Conservation (phyloP, 139 green algal species). For the Desmodesmus armatus region DNA sequence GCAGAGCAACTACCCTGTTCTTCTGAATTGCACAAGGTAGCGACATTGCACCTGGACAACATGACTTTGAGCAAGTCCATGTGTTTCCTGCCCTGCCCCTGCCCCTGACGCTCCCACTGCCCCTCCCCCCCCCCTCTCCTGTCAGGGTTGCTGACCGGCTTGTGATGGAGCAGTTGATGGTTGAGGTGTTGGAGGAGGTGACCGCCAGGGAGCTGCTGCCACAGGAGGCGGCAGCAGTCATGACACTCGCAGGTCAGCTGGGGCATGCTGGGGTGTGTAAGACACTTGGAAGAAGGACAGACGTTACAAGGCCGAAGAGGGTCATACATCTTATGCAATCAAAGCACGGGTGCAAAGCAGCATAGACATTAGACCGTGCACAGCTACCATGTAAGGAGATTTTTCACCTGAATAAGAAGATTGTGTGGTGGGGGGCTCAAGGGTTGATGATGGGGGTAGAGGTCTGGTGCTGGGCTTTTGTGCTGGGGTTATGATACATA, state of each 20-base stretch:
- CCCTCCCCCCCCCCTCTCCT: no score
- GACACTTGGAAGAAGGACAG: no score
- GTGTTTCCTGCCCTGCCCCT: not conserved
- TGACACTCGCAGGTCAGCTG: constrained; percentile 27
- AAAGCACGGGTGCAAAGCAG: no score
- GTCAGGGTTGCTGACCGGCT: constrained; percentile 40
- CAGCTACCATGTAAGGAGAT: no score
- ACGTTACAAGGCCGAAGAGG: no score
- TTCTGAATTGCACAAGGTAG: not conserved
- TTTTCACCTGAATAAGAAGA: not conserved
- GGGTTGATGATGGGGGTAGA: not conserved
- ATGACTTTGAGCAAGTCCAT: not conserved
- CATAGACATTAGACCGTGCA: no score
- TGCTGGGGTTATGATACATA: not conserved
- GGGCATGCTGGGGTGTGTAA: no score
- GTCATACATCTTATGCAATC: no score
- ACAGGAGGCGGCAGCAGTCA: constrained; percentile 21
- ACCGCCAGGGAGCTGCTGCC: not conserved
- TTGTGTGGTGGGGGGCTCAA: not conserved
- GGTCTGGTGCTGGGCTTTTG: not conserved
- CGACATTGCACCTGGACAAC: not conserved
- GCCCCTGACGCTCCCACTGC: no score
- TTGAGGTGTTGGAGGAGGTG: constrained; percentile 37
- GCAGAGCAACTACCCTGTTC: not conserved
- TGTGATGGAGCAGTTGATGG: constrained; percentile 40